Evolutionary conservation across 305 asterid genomes (phyloP), one percentile per base, ranked within the genome.

Genomic region (Fraxinus sp.): DNA sequence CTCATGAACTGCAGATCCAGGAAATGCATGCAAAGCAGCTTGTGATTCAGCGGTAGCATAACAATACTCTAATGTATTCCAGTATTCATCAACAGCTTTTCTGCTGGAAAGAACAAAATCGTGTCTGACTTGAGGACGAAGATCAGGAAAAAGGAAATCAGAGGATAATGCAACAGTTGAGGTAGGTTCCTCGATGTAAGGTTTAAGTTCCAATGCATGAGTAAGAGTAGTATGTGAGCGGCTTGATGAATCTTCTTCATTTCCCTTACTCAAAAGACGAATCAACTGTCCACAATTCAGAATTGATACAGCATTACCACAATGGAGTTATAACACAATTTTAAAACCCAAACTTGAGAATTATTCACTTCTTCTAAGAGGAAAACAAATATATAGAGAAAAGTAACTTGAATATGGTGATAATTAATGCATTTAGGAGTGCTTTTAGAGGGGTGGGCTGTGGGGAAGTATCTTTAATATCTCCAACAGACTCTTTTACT

Each of bases 121-220:
- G 86, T 96, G 97, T 85, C 99, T 91, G 81, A 90, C 82, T 88
- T 90, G 98, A 83, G 99, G 99, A 76, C 99, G 99, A 83, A 94
- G 92, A 89, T 96, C 98, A 46, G 91, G 88, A 68, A 80, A 90
- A 85, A 79, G 79, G 78, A 85, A 86, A 83, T 90, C 88, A 74
- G 89, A 80, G 80, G 97, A 85, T 79, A 87, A 79, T 81, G 88
- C 85, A 80, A 84, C 79, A 70, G 79, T 37, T 80, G 92, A 86
- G 82, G 87, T 92, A 80, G 99, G 99, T 89, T 94, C 99, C 90
- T 94, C 99, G 37, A 94, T 90, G 88, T 93, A 93, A 82, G 99
- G 99, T 87, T 91, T 94, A 83, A 96, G 90, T 88, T 96, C 99
- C 90, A 96, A 84, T 73, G 97, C 92, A 89, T 93, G 89, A 8